Evolutionary conservation across 345 rosid species (phyloP).

Genomic region (Salix suchowensis): DNA sequence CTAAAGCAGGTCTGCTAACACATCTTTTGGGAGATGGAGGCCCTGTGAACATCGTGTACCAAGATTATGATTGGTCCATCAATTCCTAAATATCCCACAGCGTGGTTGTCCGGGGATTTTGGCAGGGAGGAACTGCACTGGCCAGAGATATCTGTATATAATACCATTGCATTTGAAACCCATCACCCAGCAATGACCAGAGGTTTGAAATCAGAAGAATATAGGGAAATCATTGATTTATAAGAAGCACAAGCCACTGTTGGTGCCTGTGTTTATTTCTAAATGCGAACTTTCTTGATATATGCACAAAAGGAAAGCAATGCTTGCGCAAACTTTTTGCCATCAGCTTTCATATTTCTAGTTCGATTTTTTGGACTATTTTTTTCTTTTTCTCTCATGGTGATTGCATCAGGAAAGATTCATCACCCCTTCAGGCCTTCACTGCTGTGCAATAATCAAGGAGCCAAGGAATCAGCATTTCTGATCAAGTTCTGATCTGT

Average conservation of each 20-base stretch:
- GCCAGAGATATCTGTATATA: constrained; percentile 2
- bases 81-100: constrained; percentile 31
- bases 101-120: background rate
- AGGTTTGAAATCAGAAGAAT: background rate
- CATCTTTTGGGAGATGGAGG: constrained; percentile 69
- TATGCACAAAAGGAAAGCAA: background rate
- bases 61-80: constrained; percentile 73
- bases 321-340: background rate
- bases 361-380: background rate
- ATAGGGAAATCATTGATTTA: background rate
- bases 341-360: background rate
- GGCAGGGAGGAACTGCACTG: background rate
- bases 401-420: background rate
- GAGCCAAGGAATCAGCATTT: background rate
- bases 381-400: background rate
- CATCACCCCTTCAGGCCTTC: background rate
- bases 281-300: background rate
- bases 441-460: background rate
- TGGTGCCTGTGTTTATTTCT: background rate
- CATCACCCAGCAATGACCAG: background rate
- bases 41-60: constrained; percentile 57
- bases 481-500: too few relatives aligned
- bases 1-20: constrained; percentile 60
- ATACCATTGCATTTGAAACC: constrained; percentile 1
- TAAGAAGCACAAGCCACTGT: background rate